Conservation (phyloP, 805 yeast genomes). For the Zygosaccharomyces rouxii region DNA sequence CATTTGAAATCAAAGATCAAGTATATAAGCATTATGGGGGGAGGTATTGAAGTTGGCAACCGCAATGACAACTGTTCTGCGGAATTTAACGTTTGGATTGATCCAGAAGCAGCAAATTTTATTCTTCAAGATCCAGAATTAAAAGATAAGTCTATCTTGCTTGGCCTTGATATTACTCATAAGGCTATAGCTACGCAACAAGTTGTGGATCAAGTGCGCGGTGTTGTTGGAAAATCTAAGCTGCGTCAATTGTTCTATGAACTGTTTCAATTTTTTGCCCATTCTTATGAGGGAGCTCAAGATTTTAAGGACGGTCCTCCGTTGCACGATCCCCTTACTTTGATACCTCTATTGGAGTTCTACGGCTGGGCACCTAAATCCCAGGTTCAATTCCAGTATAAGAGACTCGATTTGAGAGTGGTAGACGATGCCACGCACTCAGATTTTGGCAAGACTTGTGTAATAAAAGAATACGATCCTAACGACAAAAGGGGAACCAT, state of each 20-base stretch:
- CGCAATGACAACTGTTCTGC: conserved; percentile 53
- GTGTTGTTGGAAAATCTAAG: conserved; percentile 36
- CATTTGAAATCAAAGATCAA: conserved; percentile 46
- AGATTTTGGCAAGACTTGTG: conserved; percentile 54
- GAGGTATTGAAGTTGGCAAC: conserved; percentile 42
- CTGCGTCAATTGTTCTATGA: conserved; percentile 54
- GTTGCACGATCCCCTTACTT: conserved; percentile 75
- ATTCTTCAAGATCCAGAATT: conserved; percentile 48
- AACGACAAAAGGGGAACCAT: conserved; percentile 34
- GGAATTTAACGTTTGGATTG: conserved; percentile 73
- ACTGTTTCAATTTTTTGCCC: conserved; percentile 48
- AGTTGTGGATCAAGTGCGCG: conserved; percentile 39
- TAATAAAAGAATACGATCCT: conserved; percentile 31
- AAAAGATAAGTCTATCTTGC: conserved; percentile 47
- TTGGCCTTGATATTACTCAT: conserved; percentile 70
- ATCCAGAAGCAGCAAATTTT: conserved; percentile 67
- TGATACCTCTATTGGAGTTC: conserved; percentile 52
- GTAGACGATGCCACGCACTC: conserved; percentile 40
- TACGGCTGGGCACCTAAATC: conserved; percentile 27
- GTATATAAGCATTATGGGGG: conserved; percentile 73
- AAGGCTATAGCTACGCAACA: conserved; percentile 45
- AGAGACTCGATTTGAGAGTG: conserved; percentile 27
- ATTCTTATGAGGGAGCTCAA: conserved; percentile 40
- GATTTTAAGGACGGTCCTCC: conserved; percentile 60
- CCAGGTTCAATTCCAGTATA: conserved; percentile 19